A percentile compares a stretch with the other conserved stretches of the same genome.
phyloP scores from a whole-genome alignment of 208 protist genomes.

The Endotrypanum monterogeii region DNA sequence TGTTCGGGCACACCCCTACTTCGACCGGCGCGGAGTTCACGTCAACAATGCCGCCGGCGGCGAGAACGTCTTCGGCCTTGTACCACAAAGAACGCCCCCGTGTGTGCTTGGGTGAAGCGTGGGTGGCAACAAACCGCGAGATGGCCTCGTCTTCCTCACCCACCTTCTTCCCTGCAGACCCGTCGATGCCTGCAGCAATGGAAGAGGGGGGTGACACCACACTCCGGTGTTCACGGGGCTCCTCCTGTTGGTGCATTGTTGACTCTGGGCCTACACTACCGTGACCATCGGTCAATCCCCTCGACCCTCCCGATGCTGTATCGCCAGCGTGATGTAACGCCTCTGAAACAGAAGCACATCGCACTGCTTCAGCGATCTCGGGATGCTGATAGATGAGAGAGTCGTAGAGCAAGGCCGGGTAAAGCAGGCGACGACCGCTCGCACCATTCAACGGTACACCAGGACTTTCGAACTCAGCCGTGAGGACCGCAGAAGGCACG shows the following conservation, averaged over 20 bases:
- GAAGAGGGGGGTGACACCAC: background rate
- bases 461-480: conserved; percentile 43
- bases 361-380: conserved; percentile 26
- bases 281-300: background rate
- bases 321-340: background rate
- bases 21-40: conserved; percentile 77
- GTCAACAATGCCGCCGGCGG: conserved; percentile 60
- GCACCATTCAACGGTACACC: conserved; percentile 55
- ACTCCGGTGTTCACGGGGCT: background rate
- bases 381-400: conserved; percentile 27
- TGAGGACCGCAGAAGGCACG: conserved; percentile 41
- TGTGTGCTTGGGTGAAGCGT: conserved; percentile 17
- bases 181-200: background rate
- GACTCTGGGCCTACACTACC: background rate
- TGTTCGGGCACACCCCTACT: conserved; percentile 10
- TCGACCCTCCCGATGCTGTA: background rate
- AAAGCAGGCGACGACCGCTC: conserved; percentile 40
- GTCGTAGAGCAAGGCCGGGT: conserved; percentile 34
- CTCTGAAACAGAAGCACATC: background rate
- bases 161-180: background rate
- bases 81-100: conserved; percentile 58
- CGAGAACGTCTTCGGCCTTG: conserved; percentile 60
- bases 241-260: background rate
- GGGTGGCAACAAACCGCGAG: conserved; percentile 11
- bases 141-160: conserved; percentile 6